A percentile compares a stretch with the other conserved stretches of the same genome.
These are phyloP conservation scores for Planoprotostelium fungivorum DNA, from an alignment of 78 protist species.

Conservation along the genomic window DNA sequence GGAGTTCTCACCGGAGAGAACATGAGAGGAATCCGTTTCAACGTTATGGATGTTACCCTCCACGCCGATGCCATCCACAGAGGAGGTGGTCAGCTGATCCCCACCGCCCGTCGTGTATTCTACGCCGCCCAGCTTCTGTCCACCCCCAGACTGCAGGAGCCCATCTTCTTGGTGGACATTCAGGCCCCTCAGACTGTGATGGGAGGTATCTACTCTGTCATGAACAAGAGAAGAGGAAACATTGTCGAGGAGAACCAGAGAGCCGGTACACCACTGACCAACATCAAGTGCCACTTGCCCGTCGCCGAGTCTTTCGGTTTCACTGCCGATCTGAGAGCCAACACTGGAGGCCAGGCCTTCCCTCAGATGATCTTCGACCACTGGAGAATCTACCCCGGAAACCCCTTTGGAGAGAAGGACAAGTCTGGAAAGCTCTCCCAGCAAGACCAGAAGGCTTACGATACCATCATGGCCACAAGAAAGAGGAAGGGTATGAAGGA, in stretches of 20 bases:
- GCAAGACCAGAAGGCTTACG: conserved; percentile 26
- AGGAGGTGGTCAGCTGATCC: conserved; percentile 94
- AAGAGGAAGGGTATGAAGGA: conserved; percentile 95
- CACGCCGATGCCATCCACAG: conserved; percentile 99
- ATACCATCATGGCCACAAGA: conserved; percentile 68
- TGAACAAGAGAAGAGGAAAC: conserved; percentile 90
- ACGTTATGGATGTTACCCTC: conserved; percentile 90
- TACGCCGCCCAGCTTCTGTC: conserved; percentile 86
- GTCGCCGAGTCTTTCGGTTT: conserved; percentile 99
- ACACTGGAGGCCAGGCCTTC: conserved; percentile 99
- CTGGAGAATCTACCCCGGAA: conserved; percentile 81
- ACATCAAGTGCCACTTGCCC: conserved; percentile 94
- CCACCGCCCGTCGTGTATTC: conserved; percentile 88
- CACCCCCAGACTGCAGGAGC: conserved; percentile 90
- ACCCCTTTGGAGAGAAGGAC: conserved; percentile 64
- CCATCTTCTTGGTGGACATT: conserved; percentile 93
- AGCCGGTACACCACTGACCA: conserved; percentile 85
- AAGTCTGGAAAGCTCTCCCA: conserved; percentile 11
- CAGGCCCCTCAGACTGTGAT: conserved; percentile 81
- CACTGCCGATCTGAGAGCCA: conserved; percentile 94
- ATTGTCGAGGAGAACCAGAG: conserved; percentile 88
- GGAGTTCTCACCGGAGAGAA: conserved; percentile 97
- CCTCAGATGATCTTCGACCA: conserved; percentile 98
- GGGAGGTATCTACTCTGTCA: conserved; percentile 90
- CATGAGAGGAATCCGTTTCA: conserved; percentile 92